Evolutionary conservation across 352 stramenopile species (phyloP).

Genomic region (Aphanomyces stellatus): DNA sequence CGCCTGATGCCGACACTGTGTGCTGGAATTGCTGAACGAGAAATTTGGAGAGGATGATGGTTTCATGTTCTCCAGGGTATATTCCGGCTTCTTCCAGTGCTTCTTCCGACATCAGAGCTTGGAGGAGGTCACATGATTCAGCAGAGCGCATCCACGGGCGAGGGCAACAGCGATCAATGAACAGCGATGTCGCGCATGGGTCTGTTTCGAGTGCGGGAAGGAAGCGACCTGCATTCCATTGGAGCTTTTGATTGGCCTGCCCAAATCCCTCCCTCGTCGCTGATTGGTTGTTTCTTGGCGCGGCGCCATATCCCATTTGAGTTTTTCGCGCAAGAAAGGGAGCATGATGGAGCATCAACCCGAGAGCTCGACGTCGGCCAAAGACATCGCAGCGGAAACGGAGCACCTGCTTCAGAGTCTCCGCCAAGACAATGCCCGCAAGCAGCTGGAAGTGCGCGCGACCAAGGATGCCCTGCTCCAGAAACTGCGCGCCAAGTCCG

Average conservation of each 20-base stretch:
- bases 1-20: too few relatives aligned
- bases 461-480: conserved; percentile 14
- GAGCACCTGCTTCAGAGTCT: conserved; percentile 17
- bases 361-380: not conserved
- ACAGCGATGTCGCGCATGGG: not conserved
- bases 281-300: not conserved
- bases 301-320: not conserved
- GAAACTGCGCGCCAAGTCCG: conserved; percentile 15
- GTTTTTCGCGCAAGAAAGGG: not conserved
- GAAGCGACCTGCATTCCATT: not conserved
- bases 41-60: too few relatives aligned
- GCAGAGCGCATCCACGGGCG: not conserved
- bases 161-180: not conserved
- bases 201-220: not conserved
- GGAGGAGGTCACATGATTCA: not conserved
- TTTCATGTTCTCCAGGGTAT: too few relatives aligned
- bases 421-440: not conserved
- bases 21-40: too few relatives aligned
- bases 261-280: not conserved
- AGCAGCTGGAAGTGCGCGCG: conserved; percentile 8
- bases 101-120: not conserved
- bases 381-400: conserved; percentile 17
- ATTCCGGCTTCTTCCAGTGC: not conserved
- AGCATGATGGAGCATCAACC: not conserved
- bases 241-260: not conserved